phyloP scores from a whole-genome alignment of 352 stramenopile species.

The Globisporangium recalcitrans region DNA sequence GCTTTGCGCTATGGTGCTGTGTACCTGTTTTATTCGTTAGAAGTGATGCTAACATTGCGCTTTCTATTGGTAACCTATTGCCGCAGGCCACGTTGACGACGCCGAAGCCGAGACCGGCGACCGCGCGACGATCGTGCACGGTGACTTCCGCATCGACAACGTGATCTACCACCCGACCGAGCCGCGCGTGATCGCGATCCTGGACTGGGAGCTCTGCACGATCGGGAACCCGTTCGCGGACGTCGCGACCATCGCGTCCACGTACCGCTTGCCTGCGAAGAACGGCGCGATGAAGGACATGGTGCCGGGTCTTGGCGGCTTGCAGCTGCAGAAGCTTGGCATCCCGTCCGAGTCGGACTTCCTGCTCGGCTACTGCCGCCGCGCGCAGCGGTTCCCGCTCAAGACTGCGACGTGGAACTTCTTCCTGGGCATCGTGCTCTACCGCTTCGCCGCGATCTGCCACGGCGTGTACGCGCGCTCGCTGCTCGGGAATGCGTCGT shows the following conservation, averaged over 20 bases:
- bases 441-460: conserved; percentile 74
- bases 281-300: conserved; percentile 43
- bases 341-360: conserved; percentile 62
- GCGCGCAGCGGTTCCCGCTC: conserved; percentile 43
- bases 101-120: conserved; percentile 42
- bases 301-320: conserved; percentile 40
- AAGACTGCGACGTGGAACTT: conserved; percentile 61
- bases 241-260: conserved; percentile 59
- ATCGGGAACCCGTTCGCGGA: conserved; percentile 83
- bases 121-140: conserved; percentile 62
- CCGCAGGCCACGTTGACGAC: conserved; percentile 27
- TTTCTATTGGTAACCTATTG: neutral
- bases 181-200: conserved; percentile 70
- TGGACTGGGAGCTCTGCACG: conserved; percentile 88
- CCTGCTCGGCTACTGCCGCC: conserved; percentile 55
- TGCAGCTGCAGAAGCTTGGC: conserved; percentile 44
- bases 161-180: conserved; percentile 84
- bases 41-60: neutral
- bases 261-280: conserved; percentile 42
- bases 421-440: conserved; percentile 67
- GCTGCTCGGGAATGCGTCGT: conserved; percentile 75
- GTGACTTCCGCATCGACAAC: conserved; percentile 88
- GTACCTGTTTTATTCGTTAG: neutral
- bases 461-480: conserved; percentile 76
- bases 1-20: neutral